Evolutionary conservation across 2,329 filamentous ascomycete genomes (phyloP).

Genomic region (Aureobasidium mangrovei): DNA sequence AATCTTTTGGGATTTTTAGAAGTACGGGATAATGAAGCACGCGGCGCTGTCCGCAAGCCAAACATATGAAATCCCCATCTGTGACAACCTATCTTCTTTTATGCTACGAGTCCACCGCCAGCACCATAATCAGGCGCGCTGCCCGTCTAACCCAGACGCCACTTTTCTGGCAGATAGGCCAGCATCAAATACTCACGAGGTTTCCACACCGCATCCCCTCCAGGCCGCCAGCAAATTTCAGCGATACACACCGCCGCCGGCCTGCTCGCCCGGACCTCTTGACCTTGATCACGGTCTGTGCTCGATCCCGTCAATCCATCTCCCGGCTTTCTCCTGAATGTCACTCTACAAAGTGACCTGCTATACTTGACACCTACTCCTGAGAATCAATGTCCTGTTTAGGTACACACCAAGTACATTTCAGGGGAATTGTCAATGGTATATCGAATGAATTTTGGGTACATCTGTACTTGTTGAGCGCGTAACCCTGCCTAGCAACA

Average conservation of each 20-base stretch:
- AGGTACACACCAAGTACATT: too few relatives aligned
- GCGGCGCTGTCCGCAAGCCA: too few relatives aligned
- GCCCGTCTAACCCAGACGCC: not conserved
- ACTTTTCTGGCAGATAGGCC: not conserved
- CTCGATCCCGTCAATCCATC: not conserved
- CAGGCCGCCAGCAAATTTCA: slow-evolving; percentile 6
- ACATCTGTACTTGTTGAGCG: too few relatives aligned
- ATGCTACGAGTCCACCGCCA: not conserved
- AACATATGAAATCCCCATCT: too few relatives aligned
- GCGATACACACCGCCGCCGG: slow-evolving; percentile 2
- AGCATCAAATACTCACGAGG: not conserved
- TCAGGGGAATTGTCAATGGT: too few relatives aligned
- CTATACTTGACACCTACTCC: not conserved
- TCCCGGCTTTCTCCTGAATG: not conserved
- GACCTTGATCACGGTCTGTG: not conserved
- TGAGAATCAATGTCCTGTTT: not conserved
- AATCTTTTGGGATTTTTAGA: too few relatives aligned
- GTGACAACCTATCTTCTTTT: too few relatives aligned
- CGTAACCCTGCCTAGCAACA: too few relatives aligned
- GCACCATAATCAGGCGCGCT: too few relatives aligned
- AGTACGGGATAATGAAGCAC: too few relatives aligned
- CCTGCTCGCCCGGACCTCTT: not conserved
- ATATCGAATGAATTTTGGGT: too few relatives aligned
- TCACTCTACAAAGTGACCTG: not conserved
- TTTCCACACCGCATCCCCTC: slow-evolving; percentile 1